Base-by-base conservation (phyloP, 192 early-diverging fungal genomes). In the Coemansia pectinata region DNA sequence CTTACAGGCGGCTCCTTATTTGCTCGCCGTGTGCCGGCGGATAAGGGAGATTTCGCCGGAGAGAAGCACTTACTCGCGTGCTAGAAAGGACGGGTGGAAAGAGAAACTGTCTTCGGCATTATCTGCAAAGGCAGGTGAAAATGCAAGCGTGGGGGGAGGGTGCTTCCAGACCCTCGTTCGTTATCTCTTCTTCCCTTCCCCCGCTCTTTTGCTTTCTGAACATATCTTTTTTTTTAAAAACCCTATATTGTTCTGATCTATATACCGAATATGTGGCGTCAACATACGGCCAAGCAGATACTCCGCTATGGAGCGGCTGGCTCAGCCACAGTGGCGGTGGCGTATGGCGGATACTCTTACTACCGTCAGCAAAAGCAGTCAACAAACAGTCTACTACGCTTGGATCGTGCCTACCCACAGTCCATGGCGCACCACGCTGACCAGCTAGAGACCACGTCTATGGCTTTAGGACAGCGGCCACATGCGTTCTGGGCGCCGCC, bases 401-500 rank as follows among this genome's bases (percentile, higher is more conserved):
- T 42, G 1, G 44, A 44, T 55, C 61, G 55, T 44, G 25, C 60
- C 59, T 75, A 62, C 17, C 64, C 63, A 9, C 31, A 62, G 33
- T 61, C 64, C 4, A n/a, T 39, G 45, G 44, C 61, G 10, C 50
- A 70, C 50, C 72, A 79, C 52, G 76, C 81, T 1, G 81, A 84
- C 33, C 73, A 70, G 15, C 73, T 84, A 2, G 71, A 78, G 48
- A 73, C 73, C 36, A 50, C 76, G 31, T 66, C 81, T 2, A 53
- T 53, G 63, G 72, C 77, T 59, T 17, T 60, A 11, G 58, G 58
- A 11, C 34, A 60, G 58, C 84, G 85, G 36, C 86, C 88, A n/a
- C 86, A 87, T 21, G 87, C 87, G 29, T 89, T 91, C 78, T 93
- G 92, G 92, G 81, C 88, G 5, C 88, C 89, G 27, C 92, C 92